Conservation (phyloP, 192 early-diverging fungal species). For the Coemansia asiatica region DNA sequence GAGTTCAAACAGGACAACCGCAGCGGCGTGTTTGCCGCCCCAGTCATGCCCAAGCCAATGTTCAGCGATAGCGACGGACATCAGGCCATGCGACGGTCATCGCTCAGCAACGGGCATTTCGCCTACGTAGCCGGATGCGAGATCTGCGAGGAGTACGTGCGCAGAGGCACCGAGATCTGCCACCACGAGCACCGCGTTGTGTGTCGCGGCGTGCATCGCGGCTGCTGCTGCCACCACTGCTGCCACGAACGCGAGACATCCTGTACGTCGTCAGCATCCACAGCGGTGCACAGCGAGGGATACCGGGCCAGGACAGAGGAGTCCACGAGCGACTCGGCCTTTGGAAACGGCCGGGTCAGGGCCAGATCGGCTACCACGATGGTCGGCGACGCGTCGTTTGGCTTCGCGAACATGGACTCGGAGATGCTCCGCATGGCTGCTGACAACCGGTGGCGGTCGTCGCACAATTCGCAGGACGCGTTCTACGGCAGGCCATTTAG, state of each 20-base stretch:
- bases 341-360: conserved; percentile 39
- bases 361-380: conserved; percentile 43
- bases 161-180: conserved; percentile 30
- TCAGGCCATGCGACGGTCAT: conserved; percentile 15
- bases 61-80: conserved; percentile 20
- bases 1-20: conserved; percentile 36
- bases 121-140: conserved; percentile 45
- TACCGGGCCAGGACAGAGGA: conserved; percentile 36
- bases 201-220: conserved; percentile 27
- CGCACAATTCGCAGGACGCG: conserved; percentile 7
- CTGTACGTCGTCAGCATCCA: too few relatives aligned
- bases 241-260: conserved; percentile 14
- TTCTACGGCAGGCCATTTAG: conserved; percentile 35
- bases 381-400: conserved; percentile 44
- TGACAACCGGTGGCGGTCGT: conserved; percentile 41
- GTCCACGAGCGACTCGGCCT: conserved; percentile 34
- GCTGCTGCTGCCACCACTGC: conserved; percentile 33
- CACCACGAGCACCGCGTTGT: conserved; percentile 42
- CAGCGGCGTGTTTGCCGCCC: conserved; percentile 36
- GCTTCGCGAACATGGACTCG: conserved; percentile 45
- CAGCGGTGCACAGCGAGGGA: neutral
- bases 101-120: conserved; percentile 28
- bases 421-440: conserved; percentile 46
- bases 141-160: conserved; percentile 47
- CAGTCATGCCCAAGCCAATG: conserved; percentile 44